Base-by-base conservation (phyloP, 345 rosid genomes). In the Clarkia xantiana region DNA sequence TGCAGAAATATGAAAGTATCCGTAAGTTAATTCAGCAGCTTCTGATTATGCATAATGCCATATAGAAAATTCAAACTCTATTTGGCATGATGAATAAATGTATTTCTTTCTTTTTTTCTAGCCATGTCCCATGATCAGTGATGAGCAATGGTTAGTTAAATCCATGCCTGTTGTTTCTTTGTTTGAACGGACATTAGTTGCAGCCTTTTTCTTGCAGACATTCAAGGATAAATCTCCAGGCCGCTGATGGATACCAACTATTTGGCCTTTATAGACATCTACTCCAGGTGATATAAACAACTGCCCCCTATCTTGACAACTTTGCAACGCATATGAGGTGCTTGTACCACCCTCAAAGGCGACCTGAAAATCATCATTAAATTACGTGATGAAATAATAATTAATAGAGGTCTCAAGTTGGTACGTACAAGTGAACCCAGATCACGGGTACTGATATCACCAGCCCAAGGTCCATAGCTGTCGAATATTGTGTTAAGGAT, bases 181-280 rank as follows among this genome's bases (percentile, higher is more conserved):
- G 70, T 91, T 86, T 61, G 98, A 91, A 10, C 96, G 83, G 14
- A 84, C 64, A 51, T 86, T 91, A 41, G 96, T 91, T 0, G 98
- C 96, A 42, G 94, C 98, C 51, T 91, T 90, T 68, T 86, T 86
- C 80, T 83, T 86, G 73, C 97, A 90, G 47, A 86, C 82, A 50
- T 90, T 86, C 38, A 90, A 81, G 10, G 84, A 72, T 47, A 90
- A 66, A 68, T 90, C 96, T 11, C 96, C 96, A 12, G 94, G 73
- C 23, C 96, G 78, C 59, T 83, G 98, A 61, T 90, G 96, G 64
- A 90, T 86, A 52, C 96, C 97, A 41, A 86, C 86, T 52, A 86
- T 76, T 69, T 86, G 96, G 61, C 97, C 93, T 68, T 83, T 81
- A 57, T 81, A 90, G 52, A 81, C 98, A 12, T 78, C 96, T 47